A percentile compares a stretch with the other conserved stretches of the same genome.
Evolutionary conservation across 2,329 filamentous ascomycete species (phyloP).

Genomic region (Dactylellina cionopaga): DNA sequence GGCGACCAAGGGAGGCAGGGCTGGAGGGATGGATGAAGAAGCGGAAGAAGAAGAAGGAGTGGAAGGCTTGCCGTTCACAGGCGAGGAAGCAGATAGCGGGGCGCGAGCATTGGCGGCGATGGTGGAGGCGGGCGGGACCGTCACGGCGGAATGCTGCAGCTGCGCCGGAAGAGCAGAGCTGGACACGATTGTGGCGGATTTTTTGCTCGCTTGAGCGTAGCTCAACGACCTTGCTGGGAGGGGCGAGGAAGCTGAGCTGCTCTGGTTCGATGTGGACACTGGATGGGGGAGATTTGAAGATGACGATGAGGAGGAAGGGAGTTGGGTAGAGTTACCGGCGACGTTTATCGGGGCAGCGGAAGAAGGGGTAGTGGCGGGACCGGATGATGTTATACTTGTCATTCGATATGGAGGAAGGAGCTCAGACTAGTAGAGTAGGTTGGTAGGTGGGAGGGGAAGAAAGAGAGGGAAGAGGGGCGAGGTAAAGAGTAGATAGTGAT

Average conservation of each 20-base stretch:
- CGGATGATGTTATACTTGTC: conserved; percentile 52
- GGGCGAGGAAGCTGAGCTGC: conserved; percentile 46
- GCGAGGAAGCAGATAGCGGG: conserved; percentile 72
- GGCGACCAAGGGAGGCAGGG: conserved; percentile 70
- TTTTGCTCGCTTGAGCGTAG: conserved; percentile 50
- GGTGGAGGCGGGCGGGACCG: conserved; percentile 64
- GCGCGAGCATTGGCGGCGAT: conserved; percentile 62
- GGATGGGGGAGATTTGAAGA: neutral
- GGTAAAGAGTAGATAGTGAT: neutral
- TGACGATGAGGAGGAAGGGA: neutral
- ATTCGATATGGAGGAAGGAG: conserved; percentile 36
- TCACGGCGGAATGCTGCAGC: conserved; percentile 29
- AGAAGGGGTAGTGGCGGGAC: conserved; percentile 42
- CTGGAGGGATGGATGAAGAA: conserved; percentile 74
- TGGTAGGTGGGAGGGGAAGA: neutral
- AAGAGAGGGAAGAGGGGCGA: neutral
- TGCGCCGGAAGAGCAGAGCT: conserved; percentile 39
- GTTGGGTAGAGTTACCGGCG: neutral
- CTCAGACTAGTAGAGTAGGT: neutral
- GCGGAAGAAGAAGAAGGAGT: too few species aligned
- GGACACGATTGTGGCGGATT: conserved; percentile 46
- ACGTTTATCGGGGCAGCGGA: conserved; percentile 29
- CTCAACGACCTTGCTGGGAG: conserved; percentile 50
- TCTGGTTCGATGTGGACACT: conserved; percentile 14
- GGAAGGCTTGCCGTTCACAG: conserved; percentile 85